These are phyloP conservation scores for Ilex aquifolium DNA, from an alignment of 257 asterid genomes.

Conservation along the genomic window DNA sequence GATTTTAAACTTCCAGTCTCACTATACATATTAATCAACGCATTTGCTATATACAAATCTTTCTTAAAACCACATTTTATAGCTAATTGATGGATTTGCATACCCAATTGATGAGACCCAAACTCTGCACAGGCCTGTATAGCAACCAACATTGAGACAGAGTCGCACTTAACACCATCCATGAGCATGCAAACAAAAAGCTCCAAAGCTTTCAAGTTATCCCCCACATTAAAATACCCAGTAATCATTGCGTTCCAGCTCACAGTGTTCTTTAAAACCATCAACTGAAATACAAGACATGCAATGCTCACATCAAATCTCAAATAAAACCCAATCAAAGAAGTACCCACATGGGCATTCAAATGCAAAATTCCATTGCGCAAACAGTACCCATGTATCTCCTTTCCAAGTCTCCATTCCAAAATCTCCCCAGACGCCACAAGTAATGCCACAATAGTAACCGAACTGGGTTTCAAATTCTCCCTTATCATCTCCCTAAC, in stretches of 20 bases:
- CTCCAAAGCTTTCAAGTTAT: slow-evolving; percentile 7
- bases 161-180: slow-evolving; percentile 13
- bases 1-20: slow-evolving; percentile 13
- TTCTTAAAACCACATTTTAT: slow-evolving; percentile 9
- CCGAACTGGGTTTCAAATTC: slow-evolving; percentile 18
- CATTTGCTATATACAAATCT: slow-evolving; percentile 14
- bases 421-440: slow-evolving; percentile 4
- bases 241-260: slow-evolving; percentile 23
- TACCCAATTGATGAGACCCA: slow-evolving; percentile 12
- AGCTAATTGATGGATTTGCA: slow-evolving; percentile 23
- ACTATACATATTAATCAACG: slow-evolving; percentile 16
- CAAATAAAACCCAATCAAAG: slow-evolving; percentile 26
- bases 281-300: slow-evolving; percentile 7
- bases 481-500: slow-evolving; percentile 23
- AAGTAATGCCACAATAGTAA: slow-evolving; percentile 8
- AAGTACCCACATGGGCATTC: slow-evolving; percentile 20
- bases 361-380: slow-evolving; percentile 20
- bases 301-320: slow-evolving; percentile 14
- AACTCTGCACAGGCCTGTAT: slow-evolving; percentile 20
- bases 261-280: slow-evolving; percentile 11
- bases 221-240: slow-evolving; percentile 19
- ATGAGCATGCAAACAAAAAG: slow-evolving; percentile 16
- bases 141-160: slow-evolving; percentile 16
- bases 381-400: slow-evolving; percentile 27
- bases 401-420: slow-evolving; percentile 23